Evolutionary conservation across 2,329 filamentous ascomycete species (phyloP).

Genomic region (Cytospora chrysosperma): DNA sequence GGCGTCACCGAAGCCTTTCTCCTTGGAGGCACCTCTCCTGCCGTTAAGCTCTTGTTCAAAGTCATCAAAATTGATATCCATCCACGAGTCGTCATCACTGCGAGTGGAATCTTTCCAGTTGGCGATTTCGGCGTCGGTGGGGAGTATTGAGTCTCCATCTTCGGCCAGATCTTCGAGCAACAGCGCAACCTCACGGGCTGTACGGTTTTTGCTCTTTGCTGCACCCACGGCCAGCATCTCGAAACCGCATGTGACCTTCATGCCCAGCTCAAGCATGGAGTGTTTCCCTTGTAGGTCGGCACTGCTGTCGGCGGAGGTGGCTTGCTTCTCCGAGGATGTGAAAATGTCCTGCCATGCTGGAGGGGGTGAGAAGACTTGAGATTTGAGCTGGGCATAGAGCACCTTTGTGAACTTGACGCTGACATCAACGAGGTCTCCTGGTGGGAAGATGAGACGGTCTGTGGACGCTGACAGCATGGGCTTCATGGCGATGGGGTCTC

Average conservation of each 20-base stretch:
- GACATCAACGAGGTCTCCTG: conserved; percentile 74
- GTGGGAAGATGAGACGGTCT: conserved; percentile 60
- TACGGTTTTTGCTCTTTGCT: conserved; percentile 64
- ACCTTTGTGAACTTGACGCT: conserved; percentile 84
- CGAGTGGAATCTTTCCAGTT: conserved; percentile 60
- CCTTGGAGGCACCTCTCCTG: conserved; percentile 37
- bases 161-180: conserved; percentile 72
- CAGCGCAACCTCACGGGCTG: conserved; percentile 73
- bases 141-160: conserved; percentile 66
- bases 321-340: conserved; percentile 27
- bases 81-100: conserved; percentile 87
- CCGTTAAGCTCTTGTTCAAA: conserved; percentile 77
- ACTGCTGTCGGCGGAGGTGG: conserved; percentile 1
- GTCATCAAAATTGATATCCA: conserved; percentile 87
- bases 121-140: conserved; percentile 70
- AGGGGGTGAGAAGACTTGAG: conserved; percentile 75
- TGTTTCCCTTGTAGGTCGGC: conserved; percentile 31
- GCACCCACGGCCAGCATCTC: conserved; percentile 78
- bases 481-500: conserved; percentile 75
- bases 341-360: conserved; percentile 47
- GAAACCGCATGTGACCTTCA: conserved; percentile 88
- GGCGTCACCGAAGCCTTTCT: conserved; percentile 60
- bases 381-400: conserved; percentile 85
- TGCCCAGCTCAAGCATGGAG: conserved; percentile 65
- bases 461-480: conserved; percentile 58